Conservation (phyloP, 2,329 filamentous ascomycete species). For the Sclerotinia minor region DNA sequence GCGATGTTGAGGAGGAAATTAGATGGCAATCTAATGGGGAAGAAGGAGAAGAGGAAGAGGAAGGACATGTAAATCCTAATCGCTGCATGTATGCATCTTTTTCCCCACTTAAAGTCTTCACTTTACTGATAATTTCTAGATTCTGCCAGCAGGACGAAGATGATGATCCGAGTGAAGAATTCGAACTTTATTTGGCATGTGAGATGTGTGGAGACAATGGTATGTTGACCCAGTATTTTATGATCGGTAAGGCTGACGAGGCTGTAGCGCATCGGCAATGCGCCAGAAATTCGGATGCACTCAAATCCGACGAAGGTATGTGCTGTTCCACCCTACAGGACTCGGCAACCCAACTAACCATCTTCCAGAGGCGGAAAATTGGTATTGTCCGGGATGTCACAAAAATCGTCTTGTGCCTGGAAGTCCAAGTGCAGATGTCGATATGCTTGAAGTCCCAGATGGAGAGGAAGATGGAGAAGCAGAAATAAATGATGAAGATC, state of each 20-base stretch:
- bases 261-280: slow-evolving; percentile 85
- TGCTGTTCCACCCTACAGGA: not conserved
- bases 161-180: slow-evolving; percentile 77
- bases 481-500: slow-evolving; percentile 3
- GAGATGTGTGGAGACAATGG: slow-evolving; percentile 77
- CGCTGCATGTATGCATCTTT: slow-evolving; percentile 62
- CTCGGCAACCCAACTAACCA: slow-evolving; percentile 10
- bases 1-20: slow-evolving; percentile 59
- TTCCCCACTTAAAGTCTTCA: not conserved
- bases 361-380: slow-evolving; percentile 53
- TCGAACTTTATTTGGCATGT: slow-evolving; percentile 76
- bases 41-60: slow-evolving; percentile 52
- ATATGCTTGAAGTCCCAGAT: slow-evolving; percentile 25
- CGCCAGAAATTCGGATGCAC: slow-evolving; percentile 68
- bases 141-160: slow-evolving; percentile 85
- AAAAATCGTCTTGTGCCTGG: slow-evolving; percentile 50
- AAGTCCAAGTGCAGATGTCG: slow-evolving; percentile 32
- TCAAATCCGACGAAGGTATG: slow-evolving; percentile 64
- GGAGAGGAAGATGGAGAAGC: slow-evolving; percentile 25
- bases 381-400: slow-evolving; percentile 59
- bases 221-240: slow-evolving; percentile 51
- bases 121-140: slow-evolving; percentile 50
- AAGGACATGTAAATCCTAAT: slow-evolving; percentile 53
- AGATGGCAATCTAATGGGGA: slow-evolving; percentile 56
- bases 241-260: slow-evolving; percentile 45